Evolutionary conservation across 345 rosid species (phyloP).

Genomic region (Linum lewisii): DNA sequence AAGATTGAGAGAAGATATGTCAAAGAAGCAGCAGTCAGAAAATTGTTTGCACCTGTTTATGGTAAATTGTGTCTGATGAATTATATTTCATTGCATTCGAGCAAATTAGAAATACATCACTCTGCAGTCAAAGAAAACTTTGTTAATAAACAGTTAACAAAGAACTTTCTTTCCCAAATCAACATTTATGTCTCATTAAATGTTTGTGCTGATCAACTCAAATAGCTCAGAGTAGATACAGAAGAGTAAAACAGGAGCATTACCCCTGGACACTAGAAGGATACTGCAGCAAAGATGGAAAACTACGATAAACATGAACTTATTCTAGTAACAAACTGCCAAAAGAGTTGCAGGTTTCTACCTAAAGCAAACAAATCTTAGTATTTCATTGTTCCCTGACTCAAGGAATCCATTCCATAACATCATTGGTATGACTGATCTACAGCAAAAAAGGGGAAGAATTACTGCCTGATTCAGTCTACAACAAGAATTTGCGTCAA

Average conservation of each 20-base stretch:
- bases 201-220: neutral
- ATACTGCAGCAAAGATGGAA: neutral
- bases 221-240: neutral
- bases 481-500: neutral
- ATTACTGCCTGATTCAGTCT: neutral
- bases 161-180: neutral
- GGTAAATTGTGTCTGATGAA: slow-evolving; percentile 60
- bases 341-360: neutral
- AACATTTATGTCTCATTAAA: neutral
- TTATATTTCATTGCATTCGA: slow-evolving; percentile 83
- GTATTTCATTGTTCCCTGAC: neutral
- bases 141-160: neutral
- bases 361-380: neutral
- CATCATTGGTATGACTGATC: neutral
- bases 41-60: slow-evolving; percentile 47
- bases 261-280: neutral
- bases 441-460: neutral
- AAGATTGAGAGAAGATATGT: neutral
- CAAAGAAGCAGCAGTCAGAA: slow-evolving; percentile 2
- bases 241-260: neutral
- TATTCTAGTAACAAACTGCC: neutral
- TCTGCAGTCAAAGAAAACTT: slow-evolving; percentile 41
- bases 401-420: neutral
- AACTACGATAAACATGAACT: neutral
- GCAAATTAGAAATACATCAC: slow-evolving; percentile 65